Conservation (phyloP, 2,329 filamentous ascomycete genomes). For the Curvularia verruculosa region DNA sequence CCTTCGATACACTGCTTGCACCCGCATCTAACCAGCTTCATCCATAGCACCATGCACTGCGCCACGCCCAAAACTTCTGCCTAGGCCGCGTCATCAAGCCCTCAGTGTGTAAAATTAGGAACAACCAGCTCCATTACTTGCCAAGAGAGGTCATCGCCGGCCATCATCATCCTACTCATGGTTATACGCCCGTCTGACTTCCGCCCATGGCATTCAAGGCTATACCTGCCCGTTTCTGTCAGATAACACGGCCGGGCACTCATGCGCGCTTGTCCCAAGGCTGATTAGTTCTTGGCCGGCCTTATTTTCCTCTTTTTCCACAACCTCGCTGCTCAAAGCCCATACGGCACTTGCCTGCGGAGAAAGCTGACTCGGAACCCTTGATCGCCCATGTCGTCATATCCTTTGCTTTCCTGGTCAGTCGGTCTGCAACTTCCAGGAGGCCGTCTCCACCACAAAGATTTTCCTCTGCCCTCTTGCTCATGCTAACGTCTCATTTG, state of each 20-base stretch:
- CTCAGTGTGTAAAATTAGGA: not conserved
- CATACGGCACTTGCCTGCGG: not conserved
- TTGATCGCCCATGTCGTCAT: not conserved
- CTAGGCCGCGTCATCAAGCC: constrained; percentile 13
- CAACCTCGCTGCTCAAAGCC: not conserved
- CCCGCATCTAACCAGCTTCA: constrained; percentile 6
- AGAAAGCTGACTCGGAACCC: not conserved
- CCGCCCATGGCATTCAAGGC: no score
- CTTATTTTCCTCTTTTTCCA: constrained; percentile 3
- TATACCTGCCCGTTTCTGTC: no score
- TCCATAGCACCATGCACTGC: constrained; percentile 5
- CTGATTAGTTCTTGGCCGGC: constrained; percentile 12
- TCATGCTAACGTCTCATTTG: not conserved
- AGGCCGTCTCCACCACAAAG: not conserved
- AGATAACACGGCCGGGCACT: constrained; percentile 1
- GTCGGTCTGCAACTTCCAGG: not conserved
- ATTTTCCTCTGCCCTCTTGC: not conserved
- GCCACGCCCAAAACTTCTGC: constrained; percentile 3
- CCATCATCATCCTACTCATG: not conserved
- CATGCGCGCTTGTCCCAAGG: not conserved
- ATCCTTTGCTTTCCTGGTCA: not conserved
- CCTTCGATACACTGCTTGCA: not conserved
- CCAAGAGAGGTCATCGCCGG: not conserved
- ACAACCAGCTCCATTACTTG: not conserved
- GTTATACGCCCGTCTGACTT: constrained; percentile 10